A percentile compares a stretch with the other conserved stretches of the same genome.
Conservation (phyloP, 108 stramenopile genomes). For the Nitzschia sp. region DNA sequence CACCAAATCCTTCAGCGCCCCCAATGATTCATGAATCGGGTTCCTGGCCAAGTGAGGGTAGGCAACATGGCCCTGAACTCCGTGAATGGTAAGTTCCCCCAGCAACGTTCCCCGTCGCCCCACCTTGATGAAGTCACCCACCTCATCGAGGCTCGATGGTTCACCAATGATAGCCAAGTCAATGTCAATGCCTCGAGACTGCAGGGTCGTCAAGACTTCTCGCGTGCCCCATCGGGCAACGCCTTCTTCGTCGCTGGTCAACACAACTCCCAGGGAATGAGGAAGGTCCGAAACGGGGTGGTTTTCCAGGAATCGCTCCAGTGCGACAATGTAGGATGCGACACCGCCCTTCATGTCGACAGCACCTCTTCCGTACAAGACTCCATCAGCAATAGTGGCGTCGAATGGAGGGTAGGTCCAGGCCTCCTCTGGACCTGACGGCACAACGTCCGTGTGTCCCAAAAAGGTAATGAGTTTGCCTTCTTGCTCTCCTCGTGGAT, state of each 20-base stretch:
- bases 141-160: not conserved
- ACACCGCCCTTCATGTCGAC: conserved; percentile 5
- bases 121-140: conserved; percentile 10
- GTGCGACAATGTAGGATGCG: not conserved
- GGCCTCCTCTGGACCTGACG: not conserved
- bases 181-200: not conserved
- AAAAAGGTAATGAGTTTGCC: not conserved
- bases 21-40: conserved; percentile 8
- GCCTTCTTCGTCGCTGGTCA: conserved; percentile 10
- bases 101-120: not conserved
- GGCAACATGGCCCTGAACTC: conserved; percentile 1
- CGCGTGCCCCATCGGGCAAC: not conserved
- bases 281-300: not conserved
- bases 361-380: conserved; percentile 9
- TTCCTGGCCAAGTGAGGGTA: not conserved
- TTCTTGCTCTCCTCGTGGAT: not conserved
- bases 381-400: not conserved
- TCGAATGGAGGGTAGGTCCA: conserved; percentile 2
- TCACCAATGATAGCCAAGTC: conserved; percentile 5
- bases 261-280: not conserved
- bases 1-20: conserved; percentile 3
- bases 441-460: conserved; percentile 3
- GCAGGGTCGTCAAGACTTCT: not conserved
- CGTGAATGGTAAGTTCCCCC: not conserved
- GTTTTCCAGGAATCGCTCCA: conserved; percentile 5